A percentile compares a stretch with the other conserved stretches of the same genome.
Evolutionary conservation across 495 filamentous ascomycete genomes (phyloP).

Genomic region (Penicillium bialowiezense): DNA sequence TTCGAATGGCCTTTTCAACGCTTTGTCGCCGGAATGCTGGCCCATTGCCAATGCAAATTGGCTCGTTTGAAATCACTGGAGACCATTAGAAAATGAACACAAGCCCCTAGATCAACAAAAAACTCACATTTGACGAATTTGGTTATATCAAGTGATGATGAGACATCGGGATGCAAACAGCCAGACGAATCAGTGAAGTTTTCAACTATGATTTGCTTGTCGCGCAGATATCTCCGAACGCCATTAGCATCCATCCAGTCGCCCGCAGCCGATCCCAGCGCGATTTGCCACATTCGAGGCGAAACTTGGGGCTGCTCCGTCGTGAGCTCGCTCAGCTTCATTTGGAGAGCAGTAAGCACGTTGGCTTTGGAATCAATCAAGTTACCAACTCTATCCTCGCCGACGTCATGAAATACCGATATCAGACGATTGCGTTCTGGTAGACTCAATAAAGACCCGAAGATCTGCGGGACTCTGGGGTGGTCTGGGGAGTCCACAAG

Average conservation of each 20-base stretch:
- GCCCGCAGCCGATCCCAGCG: slow-evolving; percentile 16
- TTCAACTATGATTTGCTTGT: slow-evolving; percentile 17
- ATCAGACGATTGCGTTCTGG: slow-evolving; percentile 22
- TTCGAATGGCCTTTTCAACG: slow-evolving; percentile 26
- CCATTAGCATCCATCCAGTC: slow-evolving; percentile 31
- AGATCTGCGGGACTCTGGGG: slow-evolving; percentile 17
- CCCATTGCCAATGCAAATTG: slow-evolving; percentile 30
- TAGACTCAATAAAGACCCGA: slow-evolving; percentile 18
- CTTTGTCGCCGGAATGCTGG: slow-evolving; percentile 25
- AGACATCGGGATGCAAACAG: not conserved
- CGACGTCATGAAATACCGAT: slow-evolving; percentile 18
- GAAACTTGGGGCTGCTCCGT: slow-evolving; percentile 13
- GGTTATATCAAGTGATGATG: slow-evolving; percentile 16
- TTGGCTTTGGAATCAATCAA: slow-evolving; percentile 18
- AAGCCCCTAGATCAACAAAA: too few species aligned
- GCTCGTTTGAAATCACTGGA: slow-evolving; percentile 17
- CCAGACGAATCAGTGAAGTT: slow-evolving; percentile 1
- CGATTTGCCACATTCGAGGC: slow-evolving; percentile 22
- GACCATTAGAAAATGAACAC: slow-evolving; percentile 13
- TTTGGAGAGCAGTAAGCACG: slow-evolving; percentile 15
- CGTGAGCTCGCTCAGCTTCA: slow-evolving; percentile 12
- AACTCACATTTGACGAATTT: slow-evolving; percentile 27
- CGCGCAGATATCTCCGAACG: slow-evolving; percentile 24
- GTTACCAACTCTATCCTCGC: slow-evolving; percentile 20
- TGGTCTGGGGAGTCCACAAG: slow-evolving; percentile 16